These are phyloP conservation scores for Dendrobium nobile DNA, from an alignment of 106 monocot genomes.

Conservation along the genomic window DNA sequence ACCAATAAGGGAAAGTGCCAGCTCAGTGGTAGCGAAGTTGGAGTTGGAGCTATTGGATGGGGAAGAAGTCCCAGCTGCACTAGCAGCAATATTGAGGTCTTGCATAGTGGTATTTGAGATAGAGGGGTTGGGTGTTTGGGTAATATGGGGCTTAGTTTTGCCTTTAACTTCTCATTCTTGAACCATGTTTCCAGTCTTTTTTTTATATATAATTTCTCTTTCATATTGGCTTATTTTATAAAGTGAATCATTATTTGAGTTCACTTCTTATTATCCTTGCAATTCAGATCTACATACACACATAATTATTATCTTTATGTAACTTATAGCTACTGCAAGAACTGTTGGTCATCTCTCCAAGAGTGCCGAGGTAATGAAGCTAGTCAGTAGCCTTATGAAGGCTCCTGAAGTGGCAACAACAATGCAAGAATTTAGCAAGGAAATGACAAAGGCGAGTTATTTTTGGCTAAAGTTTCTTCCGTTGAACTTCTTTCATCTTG, in stretches of 20 bases:
- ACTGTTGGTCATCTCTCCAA: conserved; percentile 92
- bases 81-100: too few relatives aligned
- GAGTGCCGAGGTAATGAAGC: conserved; percentile 97
- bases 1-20: too few relatives aligned
- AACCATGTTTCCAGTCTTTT: neutral
- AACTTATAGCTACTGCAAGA: conserved; percentile 72
- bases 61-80: too few relatives aligned
- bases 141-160: too few relatives aligned
- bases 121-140: too few relatives aligned
- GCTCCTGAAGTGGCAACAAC: conserved; percentile 89
- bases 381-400: conserved; percentile 92
- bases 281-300: neutral
- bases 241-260: neutral
- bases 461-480: neutral
- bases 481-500: neutral
- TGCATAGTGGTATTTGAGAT: too few relatives aligned
- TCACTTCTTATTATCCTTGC: conserved; percentile 3
- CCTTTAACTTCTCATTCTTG: neutral
- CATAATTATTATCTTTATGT: neutral
- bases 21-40: too few relatives aligned
- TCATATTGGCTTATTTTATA: too few relatives aligned
- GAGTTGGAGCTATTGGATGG: too few relatives aligned
- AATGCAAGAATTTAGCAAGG: conserved; percentile 95
- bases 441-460: conserved; percentile 89
- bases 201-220: neutral